These are phyloP conservation scores for Silene noctiflora DNA, from an alignment of 179 eudicot genomes.

Conservation along the genomic window DNA sequence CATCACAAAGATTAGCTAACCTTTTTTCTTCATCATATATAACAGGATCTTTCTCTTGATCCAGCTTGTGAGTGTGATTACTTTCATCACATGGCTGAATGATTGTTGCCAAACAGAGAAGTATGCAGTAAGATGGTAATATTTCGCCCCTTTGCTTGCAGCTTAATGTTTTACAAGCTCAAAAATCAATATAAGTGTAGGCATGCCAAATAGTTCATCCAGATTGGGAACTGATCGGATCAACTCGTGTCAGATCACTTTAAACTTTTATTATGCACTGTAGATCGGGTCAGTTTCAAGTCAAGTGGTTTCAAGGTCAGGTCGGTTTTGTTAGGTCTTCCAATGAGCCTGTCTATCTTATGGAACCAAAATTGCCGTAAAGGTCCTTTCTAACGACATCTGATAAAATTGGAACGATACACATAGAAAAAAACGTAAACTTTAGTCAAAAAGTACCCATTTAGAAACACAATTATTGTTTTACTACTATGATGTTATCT, in stretches of 20 bases:
- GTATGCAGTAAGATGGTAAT: conserved; percentile 66
- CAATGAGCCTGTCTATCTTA: too few relatives aligned
- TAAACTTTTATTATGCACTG: too few relatives aligned
- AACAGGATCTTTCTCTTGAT: conserved; percentile 73
- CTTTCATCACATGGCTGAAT: conserved; percentile 74
- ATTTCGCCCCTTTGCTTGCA: background rate
- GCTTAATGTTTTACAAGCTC: background rate
- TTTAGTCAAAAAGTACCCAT: background rate
- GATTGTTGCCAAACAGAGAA: conserved; percentile 63
- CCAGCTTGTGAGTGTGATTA: conserved; percentile 79
- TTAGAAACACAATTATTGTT: background rate
- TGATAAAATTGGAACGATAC: conserved; percentile 1
- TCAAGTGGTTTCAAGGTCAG: too few relatives aligned
- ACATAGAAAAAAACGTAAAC: background rate
- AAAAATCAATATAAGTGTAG: background rate
- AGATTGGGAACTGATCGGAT: background rate
- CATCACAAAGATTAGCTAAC: conserved; percentile 5
- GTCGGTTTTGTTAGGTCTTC: too few relatives aligned
- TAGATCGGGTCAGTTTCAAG: too few relatives aligned
- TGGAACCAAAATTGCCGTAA: background rate
- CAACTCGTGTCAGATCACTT: background rate
- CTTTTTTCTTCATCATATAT: conserved; percentile 1
- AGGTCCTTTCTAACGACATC: background rate
- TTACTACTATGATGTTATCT: background rate
- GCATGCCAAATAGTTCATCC: background rate